Percentiles rank a stretch among this genome's conserved stretches.
These are phyloP conservation scores for Oenanthe javanica DNA, from an alignment of 140 eudicot species.

Conservation along the genomic window DNA sequence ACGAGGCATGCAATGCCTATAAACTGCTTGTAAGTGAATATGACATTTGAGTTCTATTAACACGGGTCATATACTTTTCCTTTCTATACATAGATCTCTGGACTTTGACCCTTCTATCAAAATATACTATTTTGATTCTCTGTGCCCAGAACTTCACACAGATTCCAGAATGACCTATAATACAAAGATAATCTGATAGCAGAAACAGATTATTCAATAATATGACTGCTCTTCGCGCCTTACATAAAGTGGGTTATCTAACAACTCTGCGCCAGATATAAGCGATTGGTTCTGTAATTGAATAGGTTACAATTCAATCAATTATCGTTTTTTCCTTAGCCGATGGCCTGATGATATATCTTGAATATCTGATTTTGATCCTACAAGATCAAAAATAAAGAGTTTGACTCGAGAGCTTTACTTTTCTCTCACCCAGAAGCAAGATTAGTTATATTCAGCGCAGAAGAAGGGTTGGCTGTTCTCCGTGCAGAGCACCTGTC, in stretches of 20 bases:
- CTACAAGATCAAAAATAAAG: neutral
- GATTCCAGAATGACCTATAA: neutral
- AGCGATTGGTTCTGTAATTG: neutral
- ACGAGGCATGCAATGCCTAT: neutral
- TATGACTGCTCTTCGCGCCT: neutral
- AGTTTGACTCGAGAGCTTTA: neutral
- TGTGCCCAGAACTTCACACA: neutral
- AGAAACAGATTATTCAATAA: neutral
- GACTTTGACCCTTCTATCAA: neutral
- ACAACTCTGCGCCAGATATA: neutral
- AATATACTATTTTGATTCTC: neutral
- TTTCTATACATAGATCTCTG: neutral
- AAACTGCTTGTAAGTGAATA: neutral
- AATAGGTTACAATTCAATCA: neutral
- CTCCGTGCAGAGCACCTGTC: neutral
- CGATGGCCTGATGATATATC: neutral
- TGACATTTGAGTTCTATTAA: neutral
- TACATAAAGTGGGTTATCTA: neutral
- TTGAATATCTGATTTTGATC: neutral
- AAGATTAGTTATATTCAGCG: neutral
- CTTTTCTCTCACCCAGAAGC: neutral
- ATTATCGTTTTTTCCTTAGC: neutral
- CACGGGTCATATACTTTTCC: neutral
- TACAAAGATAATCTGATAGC: neutral
- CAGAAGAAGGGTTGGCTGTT: neutral